A percentile compares a stretch with the other conserved stretches of the same genome.
Evolutionary conservation across 2,329 filamentous ascomycete genomes (phyloP).

Genomic region (Lasiodiplodia gonubiensis): DNA sequence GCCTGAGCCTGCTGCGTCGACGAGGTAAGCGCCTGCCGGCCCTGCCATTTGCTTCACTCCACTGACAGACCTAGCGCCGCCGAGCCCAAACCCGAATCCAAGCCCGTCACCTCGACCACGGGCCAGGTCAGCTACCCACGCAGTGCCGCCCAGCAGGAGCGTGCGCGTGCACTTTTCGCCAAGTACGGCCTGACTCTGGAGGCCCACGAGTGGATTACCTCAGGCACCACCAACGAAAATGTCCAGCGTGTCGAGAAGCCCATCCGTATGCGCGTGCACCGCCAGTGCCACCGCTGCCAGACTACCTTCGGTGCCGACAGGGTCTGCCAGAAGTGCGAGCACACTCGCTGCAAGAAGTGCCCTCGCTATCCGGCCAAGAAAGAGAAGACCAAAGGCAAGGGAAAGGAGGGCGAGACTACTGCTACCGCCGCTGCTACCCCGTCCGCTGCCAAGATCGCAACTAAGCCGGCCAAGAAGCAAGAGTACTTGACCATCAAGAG

Average conservation of each 20-base stretch:
- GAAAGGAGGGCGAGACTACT: constrained; percentile 41
- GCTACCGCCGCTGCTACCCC: constrained; percentile 2
- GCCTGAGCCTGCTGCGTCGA: constrained; percentile 11
- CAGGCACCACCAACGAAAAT: constrained; percentile 35
- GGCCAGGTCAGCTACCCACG: constrained; percentile 28
- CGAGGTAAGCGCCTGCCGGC: constrained; percentile 26
- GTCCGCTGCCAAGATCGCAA: constrained; percentile 23
- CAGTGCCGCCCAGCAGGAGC: constrained; percentile 46
- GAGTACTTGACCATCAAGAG: constrained; percentile 66
- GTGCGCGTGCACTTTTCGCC: constrained; percentile 49
- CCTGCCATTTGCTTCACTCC: constrained; percentile 1
- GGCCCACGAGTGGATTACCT: constrained; percentile 45
- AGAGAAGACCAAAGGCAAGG: constrained; percentile 43
- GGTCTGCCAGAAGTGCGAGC: constrained; percentile 77
- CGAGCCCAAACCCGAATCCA: constrained; percentile 25
- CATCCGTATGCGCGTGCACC: constrained; percentile 77
- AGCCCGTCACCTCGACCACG: constrained; percentile 29
- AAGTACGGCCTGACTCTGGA: constrained; percentile 51
- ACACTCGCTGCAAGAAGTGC: constrained; percentile 81
- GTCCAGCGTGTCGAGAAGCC: constrained; percentile 71
- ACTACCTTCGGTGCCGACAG: constrained; percentile 74
- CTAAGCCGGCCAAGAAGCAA: constrained; percentile 42
- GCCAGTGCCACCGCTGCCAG: constrained; percentile 81
- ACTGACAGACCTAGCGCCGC: constrained; percentile 13
- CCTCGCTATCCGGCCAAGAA: constrained; percentile 73